These are phyloP conservation scores for Alternaria consortialis DNA, from an alignment of 2,329 filamentous ascomycete species.

Conservation along the genomic window DNA sequence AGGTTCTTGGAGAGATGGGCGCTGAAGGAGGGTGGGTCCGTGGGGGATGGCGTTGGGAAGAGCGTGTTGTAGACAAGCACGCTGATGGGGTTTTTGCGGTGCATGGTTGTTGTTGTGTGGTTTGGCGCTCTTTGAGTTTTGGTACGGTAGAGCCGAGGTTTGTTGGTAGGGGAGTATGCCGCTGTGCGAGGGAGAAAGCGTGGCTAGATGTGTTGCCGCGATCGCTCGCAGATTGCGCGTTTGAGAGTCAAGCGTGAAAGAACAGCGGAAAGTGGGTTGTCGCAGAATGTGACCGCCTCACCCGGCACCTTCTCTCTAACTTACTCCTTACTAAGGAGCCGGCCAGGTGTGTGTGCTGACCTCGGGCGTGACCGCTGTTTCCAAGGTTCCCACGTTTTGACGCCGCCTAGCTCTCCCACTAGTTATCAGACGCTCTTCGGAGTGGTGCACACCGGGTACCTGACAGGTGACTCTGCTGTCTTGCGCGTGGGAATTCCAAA, in stretches of 20 bases:
- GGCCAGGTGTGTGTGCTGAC: slow-evolving; percentile 23
- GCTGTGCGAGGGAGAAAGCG: slow-evolving; percentile 8
- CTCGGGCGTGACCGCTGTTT: slow-evolving; percentile 32
- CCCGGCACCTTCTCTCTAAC: slow-evolving; percentile 21
- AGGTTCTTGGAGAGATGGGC: slow-evolving; percentile 74
- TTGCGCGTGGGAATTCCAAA: slow-evolving; percentile 4
- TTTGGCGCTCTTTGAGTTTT: not conserved
- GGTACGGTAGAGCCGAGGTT: not conserved
- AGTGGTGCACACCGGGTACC: slow-evolving; percentile 22
- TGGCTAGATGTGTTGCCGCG: slow-evolving; percentile 6
- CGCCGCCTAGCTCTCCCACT: slow-evolving; percentile 21
- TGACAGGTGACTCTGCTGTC: slow-evolving; percentile 17
- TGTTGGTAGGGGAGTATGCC: slow-evolving; percentile 3
- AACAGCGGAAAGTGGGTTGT: slow-evolving; percentile 5
- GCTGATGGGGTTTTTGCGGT: slow-evolving; percentile 72
- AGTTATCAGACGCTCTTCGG: slow-evolving; percentile 27
- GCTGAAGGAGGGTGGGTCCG: slow-evolving; percentile 76
- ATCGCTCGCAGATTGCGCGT: slow-evolving; percentile 11
- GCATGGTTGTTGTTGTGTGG: slow-evolving; percentile 64
- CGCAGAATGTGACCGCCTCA: slow-evolving; percentile 24
- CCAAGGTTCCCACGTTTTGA: slow-evolving; percentile 25
- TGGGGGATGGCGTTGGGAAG: slow-evolving; percentile 72
- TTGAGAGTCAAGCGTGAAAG: slow-evolving; percentile 3
- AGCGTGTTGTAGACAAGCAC: slow-evolving; percentile 78
- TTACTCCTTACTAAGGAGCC: slow-evolving; percentile 8